Evolutionary conservation across 1,284 basidiomycete genomes (phyloP).

Genomic region (Phlebopus sp.): DNA sequence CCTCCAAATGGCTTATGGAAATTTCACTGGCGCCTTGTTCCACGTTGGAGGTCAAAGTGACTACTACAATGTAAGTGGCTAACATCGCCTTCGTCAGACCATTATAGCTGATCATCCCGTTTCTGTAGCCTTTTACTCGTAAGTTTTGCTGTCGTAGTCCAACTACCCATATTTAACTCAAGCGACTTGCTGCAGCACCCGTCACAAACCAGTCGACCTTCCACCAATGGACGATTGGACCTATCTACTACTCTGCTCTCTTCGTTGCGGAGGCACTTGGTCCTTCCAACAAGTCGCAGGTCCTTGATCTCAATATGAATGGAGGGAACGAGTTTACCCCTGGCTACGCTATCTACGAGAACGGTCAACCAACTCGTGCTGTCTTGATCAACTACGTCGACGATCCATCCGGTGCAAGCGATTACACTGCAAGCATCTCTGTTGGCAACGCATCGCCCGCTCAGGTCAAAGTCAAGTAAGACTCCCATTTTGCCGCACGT

Average conservation of each 20-base stretch:
- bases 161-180: neutral
- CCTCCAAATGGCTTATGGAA: constrained; percentile 58
- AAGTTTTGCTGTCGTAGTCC: constrained; percentile 5
- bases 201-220: constrained; percentile 58
- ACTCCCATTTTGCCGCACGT: neutral
- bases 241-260: constrained; percentile 69
- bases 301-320: constrained; percentile 59
- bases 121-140: constrained; percentile 33
- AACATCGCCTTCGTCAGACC: constrained; percentile 2
- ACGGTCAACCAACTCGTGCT: constrained; percentile 51
- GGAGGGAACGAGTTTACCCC: constrained; percentile 54
- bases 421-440: constrained; percentile 46
- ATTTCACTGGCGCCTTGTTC: constrained; percentile 56
- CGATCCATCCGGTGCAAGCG: constrained; percentile 50
- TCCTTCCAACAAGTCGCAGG: constrained; percentile 51
- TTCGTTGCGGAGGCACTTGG: constrained; percentile 69
- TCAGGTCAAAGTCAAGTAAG: constrained; percentile 56
- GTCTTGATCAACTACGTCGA: constrained; percentile 69
- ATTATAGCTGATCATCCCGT: neutral
- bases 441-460: constrained; percentile 43
- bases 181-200: constrained; percentile 38
- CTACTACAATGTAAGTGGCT: constrained; percentile 58
- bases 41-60: constrained; percentile 69
- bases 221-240: constrained; percentile 61
- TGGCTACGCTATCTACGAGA: constrained; percentile 72